Evolutionary conservation across 2,329 filamentous ascomycete species (phyloP).

Genomic region (Gnomoniopsis sp.): DNA sequence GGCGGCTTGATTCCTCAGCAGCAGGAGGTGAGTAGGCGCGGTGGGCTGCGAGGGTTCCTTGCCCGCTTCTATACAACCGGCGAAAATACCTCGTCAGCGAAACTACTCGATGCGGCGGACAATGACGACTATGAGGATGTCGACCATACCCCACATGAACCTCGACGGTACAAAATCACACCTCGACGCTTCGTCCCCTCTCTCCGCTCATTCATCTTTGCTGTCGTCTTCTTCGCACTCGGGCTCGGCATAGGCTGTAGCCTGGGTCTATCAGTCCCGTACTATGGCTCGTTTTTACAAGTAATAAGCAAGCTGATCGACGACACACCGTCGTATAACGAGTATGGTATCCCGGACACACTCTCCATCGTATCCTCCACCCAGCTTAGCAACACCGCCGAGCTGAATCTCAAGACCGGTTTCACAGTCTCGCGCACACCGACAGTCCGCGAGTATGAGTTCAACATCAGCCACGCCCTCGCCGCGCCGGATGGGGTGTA

Average conservation of each 20-base stretch:
- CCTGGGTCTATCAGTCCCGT: slow-evolving; percentile 10
- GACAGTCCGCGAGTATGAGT: slow-evolving; percentile 27
- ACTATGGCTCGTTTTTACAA: slow-evolving; percentile 9
- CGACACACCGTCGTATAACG: slow-evolving; percentile 14
- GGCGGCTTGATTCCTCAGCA: slow-evolving; percentile 5
- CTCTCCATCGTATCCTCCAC: slow-evolving; percentile 21
- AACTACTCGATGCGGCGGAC: not conserved
- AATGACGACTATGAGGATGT: slow-evolving; percentile 1
- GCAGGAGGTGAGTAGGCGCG: not conserved
- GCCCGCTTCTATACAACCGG: not conserved
- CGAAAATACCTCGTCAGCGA: not conserved
- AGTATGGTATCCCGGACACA: slow-evolving; percentile 22
- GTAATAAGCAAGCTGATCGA: not conserved
- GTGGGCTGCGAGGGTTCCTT: not conserved
- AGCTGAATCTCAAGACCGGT: slow-evolving; percentile 22
- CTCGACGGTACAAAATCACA: not conserved
- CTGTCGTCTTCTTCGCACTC: slow-evolving; percentile 10
- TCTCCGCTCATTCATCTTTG: slow-evolving; percentile 4
- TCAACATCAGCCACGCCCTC: slow-evolving; percentile 30
- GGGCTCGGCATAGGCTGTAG: slow-evolving; percentile 16
- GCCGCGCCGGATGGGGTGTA: slow-evolving; percentile 33
- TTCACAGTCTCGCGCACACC: slow-evolving; percentile 21
- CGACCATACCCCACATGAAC: not conserved
- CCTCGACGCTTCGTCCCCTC: slow-evolving; percentile 8
- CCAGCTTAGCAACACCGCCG: slow-evolving; percentile 15